These are phyloP conservation scores for Aspergillus versicolor DNA, from an alignment of 2,329 filamentous ascomycete genomes.

Conservation along the genomic window DNA sequence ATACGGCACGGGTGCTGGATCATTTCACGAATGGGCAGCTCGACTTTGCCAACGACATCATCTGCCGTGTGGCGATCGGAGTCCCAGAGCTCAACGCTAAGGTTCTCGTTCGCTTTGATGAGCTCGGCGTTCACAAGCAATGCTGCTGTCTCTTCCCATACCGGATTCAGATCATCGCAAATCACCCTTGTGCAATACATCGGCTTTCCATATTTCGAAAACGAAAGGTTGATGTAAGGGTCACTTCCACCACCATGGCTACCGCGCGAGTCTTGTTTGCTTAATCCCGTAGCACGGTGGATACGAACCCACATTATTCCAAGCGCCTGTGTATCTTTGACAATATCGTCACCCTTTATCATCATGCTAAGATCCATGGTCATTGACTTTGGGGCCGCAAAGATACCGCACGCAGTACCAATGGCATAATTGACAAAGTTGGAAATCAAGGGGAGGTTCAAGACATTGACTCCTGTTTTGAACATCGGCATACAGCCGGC, in stretches of 20 bases:
- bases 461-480: slow-evolving; percentile 83
- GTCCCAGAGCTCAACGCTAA: slow-evolving; percentile 95
- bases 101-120: slow-evolving; percentile 88
- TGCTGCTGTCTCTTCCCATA: slow-evolving; percentile 86
- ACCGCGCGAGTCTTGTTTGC: slow-evolving; percentile 84
- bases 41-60: slow-evolving; percentile 92
- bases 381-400: slow-evolving; percentile 93
- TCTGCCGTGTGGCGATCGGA: slow-evolving; percentile 89
- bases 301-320: slow-evolving; percentile 93
- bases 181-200: slow-evolving; percentile 98
- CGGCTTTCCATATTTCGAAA: slow-evolving; percentile 95
- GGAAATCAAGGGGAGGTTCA: slow-evolving; percentile 88
- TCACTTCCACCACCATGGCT: slow-evolving; percentile 86
- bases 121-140: slow-evolving; percentile 84
- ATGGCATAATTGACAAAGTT: slow-evolving; percentile 98
- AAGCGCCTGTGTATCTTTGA: slow-evolving; percentile 79
- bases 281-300: slow-evolving; percentile 80
- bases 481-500: slow-evolving; percentile 91
- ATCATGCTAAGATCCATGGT: slow-evolving; percentile 87
- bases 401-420: slow-evolving; percentile 79
- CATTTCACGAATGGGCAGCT: slow-evolving; percentile 90
- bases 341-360: slow-evolving; percentile 85
- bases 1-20: slow-evolving; percentile 92
- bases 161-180: slow-evolving; percentile 86
- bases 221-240: slow-evolving; percentile 90